Evolutionary conservation across 768 basidiomycete genomes (phyloP).

Genomic region (Postia placenta): DNA sequence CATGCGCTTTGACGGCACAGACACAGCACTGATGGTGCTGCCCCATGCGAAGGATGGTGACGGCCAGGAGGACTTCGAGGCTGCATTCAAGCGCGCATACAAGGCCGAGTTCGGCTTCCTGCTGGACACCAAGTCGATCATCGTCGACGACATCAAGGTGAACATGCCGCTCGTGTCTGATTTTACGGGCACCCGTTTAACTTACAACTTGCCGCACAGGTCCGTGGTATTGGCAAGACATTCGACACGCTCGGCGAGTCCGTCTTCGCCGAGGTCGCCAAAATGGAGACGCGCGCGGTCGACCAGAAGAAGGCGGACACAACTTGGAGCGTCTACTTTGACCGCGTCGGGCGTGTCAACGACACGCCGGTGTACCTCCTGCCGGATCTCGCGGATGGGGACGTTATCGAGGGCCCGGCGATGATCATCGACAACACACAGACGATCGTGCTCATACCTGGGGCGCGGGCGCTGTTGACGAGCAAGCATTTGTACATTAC

Average conservation of each 20-base stretch:
- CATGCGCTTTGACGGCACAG: constrained; percentile 91
- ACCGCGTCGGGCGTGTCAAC: constrained; percentile 65
- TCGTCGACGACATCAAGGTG: constrained; percentile 91
- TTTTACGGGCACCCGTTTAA: not conserved
- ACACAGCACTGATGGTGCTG: constrained; percentile 88
- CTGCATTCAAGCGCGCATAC: constrained; percentile 75
- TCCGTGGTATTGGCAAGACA: constrained; percentile 88
- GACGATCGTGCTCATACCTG: constrained; percentile 85
- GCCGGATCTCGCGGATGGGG: constrained; percentile 59
- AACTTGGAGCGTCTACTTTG: constrained; percentile 73
- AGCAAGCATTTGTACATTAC: constrained; percentile 62
- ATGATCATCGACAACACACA: constrained; percentile 96
- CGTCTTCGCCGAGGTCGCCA: constrained; percentile 68
- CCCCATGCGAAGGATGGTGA: constrained; percentile 43
- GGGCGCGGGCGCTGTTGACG: constrained; percentile 57
- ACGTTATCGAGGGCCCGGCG: constrained; percentile 76
- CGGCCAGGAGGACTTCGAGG: constrained; percentile 66
- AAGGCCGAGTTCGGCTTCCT: constrained; percentile 90
- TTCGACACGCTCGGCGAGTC: constrained; percentile 76
- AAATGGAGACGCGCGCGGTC: constrained; percentile 37
- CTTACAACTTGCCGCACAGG: constrained; percentile 30
- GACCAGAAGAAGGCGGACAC: constrained; percentile 41
- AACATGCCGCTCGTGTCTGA: not conserved
- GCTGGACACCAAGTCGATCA: constrained; percentile 73
- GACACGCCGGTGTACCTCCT: constrained; percentile 80